phyloP scores from a whole-genome alignment of 306 rosid species.

The Sophora flavescens region DNA sequence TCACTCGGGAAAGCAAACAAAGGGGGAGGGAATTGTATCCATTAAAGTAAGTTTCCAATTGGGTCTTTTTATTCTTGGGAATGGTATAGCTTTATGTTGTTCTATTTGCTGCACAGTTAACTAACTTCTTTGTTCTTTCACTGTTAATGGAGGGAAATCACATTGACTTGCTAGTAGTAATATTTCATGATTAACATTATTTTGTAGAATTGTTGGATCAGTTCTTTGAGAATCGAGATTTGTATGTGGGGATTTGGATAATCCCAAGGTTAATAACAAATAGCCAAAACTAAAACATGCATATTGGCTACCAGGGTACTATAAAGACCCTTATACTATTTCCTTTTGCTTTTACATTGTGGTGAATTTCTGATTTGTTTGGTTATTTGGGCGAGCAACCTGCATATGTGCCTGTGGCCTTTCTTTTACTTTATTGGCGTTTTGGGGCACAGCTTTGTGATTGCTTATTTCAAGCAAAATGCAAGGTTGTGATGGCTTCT shows the following conservation, averaged over 20 bases:
- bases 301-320: neutral
- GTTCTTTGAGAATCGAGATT: neutral
- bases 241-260: neutral
- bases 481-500: neutral
- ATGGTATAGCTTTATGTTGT: neutral
- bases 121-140: neutral
- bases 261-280: neutral
- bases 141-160: neutral
- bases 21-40: slow-evolving; percentile 51
- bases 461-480: slow-evolving; percentile 9
- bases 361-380: neutral
- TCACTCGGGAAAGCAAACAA: slow-evolving; percentile 60
- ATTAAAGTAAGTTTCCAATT: slow-evolving; percentile 53
- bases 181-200: neutral
- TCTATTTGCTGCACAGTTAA: slow-evolving; percentile 19
- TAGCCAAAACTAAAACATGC: neutral
- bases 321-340: neutral
- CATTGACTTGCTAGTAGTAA: slow-evolving; percentile 2
- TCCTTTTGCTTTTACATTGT: neutral
- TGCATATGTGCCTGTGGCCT: neutral
- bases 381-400: neutral
- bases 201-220: neutral
- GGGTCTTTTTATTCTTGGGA: slow-evolving; percentile 6
- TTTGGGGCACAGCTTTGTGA: neutral
- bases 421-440: neutral